Conservation (phyloP, 2,329 filamentous ascomycete genomes). For the Calonectria pseudoreteaudii region DNA sequence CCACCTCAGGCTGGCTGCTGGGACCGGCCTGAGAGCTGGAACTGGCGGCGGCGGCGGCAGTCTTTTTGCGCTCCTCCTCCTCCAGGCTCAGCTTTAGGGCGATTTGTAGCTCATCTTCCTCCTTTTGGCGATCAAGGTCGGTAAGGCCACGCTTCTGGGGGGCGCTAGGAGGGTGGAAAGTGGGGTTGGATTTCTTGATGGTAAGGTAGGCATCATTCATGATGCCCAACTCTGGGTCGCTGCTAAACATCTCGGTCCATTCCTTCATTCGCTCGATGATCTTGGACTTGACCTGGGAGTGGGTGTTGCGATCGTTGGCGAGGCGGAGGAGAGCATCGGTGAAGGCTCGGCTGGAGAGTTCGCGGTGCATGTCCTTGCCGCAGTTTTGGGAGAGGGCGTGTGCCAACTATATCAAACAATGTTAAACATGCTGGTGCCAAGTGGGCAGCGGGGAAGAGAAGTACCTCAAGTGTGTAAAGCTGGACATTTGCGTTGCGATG, state of each 20-base stretch:
- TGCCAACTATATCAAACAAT: constrained; percentile 69
- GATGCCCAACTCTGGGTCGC: constrained; percentile 91
- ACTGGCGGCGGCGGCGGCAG: constrained; percentile 51
- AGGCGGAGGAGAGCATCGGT: constrained; percentile 93
- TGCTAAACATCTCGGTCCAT: constrained; percentile 94
- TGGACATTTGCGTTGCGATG: constrained; percentile 97
- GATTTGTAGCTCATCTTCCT: constrained; percentile 98
- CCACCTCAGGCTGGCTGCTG: constrained; percentile 57
- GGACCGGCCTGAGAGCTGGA: constrained; percentile 47
- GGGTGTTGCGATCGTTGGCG: constrained; percentile 93
- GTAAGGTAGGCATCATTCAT: constrained; percentile 96
- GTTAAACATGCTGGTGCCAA: constrained; percentile 8
- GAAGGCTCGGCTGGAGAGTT: constrained; percentile 90
- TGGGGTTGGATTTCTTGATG: constrained; percentile 87
- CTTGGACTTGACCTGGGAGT: constrained; percentile 96
- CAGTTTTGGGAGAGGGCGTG: constrained; percentile 95
- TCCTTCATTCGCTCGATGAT: constrained; percentile 96
- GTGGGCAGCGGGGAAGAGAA: constrained; percentile 29
- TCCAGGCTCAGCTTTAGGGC: constrained; percentile 92
- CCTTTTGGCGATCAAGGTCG: constrained; percentile 88
- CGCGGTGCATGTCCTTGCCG: constrained; percentile 85
- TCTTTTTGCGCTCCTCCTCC: constrained; percentile 78
- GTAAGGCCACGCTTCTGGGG: constrained; percentile 94
- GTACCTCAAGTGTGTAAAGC: constrained; percentile 89
- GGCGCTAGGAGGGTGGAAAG: constrained; percentile 89